A percentile compares a stretch with the other conserved stretches of the same genome.
These are phyloP conservation scores for Russula brevipes DNA, from an alignment of 768 basidiomycete genomes.

Conservation along the genomic window DNA sequence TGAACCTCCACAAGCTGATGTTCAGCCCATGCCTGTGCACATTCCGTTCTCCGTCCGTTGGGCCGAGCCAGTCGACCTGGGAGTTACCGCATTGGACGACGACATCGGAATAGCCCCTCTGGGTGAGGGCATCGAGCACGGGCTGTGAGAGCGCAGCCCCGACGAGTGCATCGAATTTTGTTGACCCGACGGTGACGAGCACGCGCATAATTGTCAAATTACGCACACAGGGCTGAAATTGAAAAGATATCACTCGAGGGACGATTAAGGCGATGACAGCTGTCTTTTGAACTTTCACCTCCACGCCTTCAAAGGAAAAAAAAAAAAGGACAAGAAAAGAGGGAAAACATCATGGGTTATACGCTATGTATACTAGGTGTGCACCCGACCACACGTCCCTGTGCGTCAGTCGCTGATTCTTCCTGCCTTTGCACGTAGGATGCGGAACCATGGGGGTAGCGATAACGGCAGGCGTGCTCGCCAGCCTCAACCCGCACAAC, in stretches of 20 bases:
- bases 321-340: neutral
- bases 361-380: slow-evolving; percentile 83
- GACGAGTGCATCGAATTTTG: slow-evolving; percentile 74
- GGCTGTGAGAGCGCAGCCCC: slow-evolving; percentile 49
- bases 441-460: slow-evolving; percentile 99
- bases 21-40: slow-evolving; percentile 39
- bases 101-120: slow-evolving; percentile 53
- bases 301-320: slow-evolving; percentile 2
- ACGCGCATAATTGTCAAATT: slow-evolving; percentile 32
- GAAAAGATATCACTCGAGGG: neutral
- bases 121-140: slow-evolving; percentile 51
- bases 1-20: slow-evolving; percentile 70
- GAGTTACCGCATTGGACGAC: slow-evolving; percentile 80
- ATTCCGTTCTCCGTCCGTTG: slow-evolving; percentile 22
- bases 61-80: slow-evolving; percentile 35
- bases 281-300: slow-evolving; percentile 1
- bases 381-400: slow-evolving; percentile 9
- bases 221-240: neutral
- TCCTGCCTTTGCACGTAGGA: slow-evolving; percentile 43
- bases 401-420: slow-evolving; percentile 22
- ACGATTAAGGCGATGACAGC: neutral
- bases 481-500: slow-evolving; percentile 61
- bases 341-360: slow-evolving; percentile 67
- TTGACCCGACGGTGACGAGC: slow-evolving; percentile 89
- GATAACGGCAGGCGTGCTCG: slow-evolving; percentile 86